phyloP scores from a whole-genome alignment of 2,329 filamentous ascomycete genomes.

The Arthroderma sp. region DNA sequence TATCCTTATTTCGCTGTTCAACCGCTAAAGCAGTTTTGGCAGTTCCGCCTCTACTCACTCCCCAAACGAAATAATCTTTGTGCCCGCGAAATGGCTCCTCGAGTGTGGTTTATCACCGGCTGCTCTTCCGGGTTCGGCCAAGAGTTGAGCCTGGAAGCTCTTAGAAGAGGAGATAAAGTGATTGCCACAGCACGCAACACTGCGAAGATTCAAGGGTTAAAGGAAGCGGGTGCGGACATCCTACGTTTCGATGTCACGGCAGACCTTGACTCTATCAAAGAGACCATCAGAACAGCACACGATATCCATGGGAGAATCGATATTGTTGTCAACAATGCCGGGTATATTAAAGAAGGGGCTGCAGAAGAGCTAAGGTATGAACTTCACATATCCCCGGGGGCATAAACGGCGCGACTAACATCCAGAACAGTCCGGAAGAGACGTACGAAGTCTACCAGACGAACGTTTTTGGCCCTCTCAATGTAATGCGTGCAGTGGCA shows the following conservation, averaged over 20 bases:
- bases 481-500: constrained; percentile 23
- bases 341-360: constrained; percentile 16
- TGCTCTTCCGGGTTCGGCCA: constrained; percentile 23
- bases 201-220: constrained; percentile 16
- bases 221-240: constrained; percentile 15
- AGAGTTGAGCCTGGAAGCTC: constrained; percentile 16
- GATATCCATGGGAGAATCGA: constrained; percentile 17
- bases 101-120: constrained; percentile 26
- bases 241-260: constrained; percentile 17
- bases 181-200: constrained; percentile 24
- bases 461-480: constrained; percentile 28
- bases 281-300: constrained; percentile 12
- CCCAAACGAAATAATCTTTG: background rate
- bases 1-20: too few relatives aligned
- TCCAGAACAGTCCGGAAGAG: constrained; percentile 11
- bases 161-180: constrained; percentile 21
- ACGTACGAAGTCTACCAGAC: constrained; percentile 21
- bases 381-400: background rate
- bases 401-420: constrained; percentile 2
- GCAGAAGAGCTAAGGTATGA: constrained; percentile 18
- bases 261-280: constrained; percentile 10
- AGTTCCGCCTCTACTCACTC: background rate
- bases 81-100: constrained; percentile 7
- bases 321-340: constrained; percentile 26
- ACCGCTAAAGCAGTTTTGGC: too few relatives aligned